Base-by-base conservation (phyloP, 345 rosid genomes). In the Gossypium mustelinum region DNA sequence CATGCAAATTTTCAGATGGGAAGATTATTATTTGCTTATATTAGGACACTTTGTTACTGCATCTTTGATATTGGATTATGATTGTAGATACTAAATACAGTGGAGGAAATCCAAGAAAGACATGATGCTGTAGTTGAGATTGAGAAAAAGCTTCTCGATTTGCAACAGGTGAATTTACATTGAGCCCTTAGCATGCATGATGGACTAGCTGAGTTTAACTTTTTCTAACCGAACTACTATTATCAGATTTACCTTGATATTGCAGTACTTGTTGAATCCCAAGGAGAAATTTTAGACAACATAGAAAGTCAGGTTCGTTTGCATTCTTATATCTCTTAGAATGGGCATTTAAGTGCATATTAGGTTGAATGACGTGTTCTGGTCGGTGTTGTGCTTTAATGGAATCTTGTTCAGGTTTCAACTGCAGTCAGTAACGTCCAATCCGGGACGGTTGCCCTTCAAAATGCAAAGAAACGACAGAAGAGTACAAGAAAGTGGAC, bases 91-190 rank as follows among this genome's bases (percentile, higher is more conserved):
- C 66, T 88, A 74, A 93, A 90, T 65, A 89, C 98, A 13, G 77
- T 94, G 73, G 97, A 90, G 75, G 98, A 94, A 80, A 94, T 94
- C 72, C 98, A 94, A 80, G 98, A 94, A 84, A 88, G 98, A 80
- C 98, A 92, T 64, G 98, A 92, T 70, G 97, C 98, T 1, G 97
- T 89, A 17, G 87, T 80, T 54, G 97, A 92, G 70, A 90, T 92
- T 18, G 97, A 94, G 89, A 90, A 87, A 79, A 92, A 87, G 86
- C 98, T 94, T 79, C 93, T 92, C 9, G 98, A 94, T 73, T 77
- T 94, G 58, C 97, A 94, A 71, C 94, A 94, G 90, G 98, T 92
- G 83, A 62, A 54, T 50, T 16, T 45, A 27, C 76, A 50, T 8
- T 12, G 27, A 20, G 11, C 74, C 25, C 63, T 63, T 39, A 65